Percentiles rank a stretch among this genome's conserved stretches.
Conservation (phyloP, 306 rosid species). For the Pachyrhizus erosus region DNA sequence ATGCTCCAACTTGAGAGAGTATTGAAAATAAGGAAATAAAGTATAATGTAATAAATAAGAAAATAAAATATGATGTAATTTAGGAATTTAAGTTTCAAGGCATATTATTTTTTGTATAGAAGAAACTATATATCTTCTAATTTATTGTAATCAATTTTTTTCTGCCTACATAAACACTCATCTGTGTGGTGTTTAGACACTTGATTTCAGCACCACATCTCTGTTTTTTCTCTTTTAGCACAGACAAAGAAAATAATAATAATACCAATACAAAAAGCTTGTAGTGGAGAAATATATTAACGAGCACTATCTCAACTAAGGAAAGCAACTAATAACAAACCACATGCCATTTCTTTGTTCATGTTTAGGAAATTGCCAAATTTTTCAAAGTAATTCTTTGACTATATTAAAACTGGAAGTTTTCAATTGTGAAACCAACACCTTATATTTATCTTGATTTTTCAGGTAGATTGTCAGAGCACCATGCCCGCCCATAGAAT, state of each 20-base stretch:
- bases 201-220: too few species aligned
- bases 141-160: too few species aligned
- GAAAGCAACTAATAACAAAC: slow-evolving; percentile 16
- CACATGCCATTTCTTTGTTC: neutral
- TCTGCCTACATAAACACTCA: too few species aligned
- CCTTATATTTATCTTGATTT: slow-evolving; percentile 91
- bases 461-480: slow-evolving; percentile 88
- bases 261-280: neutral
- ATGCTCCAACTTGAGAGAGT: too few species aligned
- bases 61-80: too few species aligned
- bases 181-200: too few species aligned
- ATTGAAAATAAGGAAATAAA: too few species aligned
- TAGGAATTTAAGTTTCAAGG: too few species aligned
- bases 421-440: slow-evolving; percentile 39
- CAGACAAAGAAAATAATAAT: neutral
- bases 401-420: neutral
- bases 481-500: slow-evolving; percentile 99
- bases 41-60: too few species aligned
- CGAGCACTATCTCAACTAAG: neutral
- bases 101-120: too few species aligned
- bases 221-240: too few species aligned
- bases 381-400: neutral
- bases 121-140: too few species aligned
- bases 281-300: slow-evolving; percentile 1
- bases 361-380: slow-evolving; percentile 16